Evolutionary conservation across 805 yeast species (phyloP).

Genomic region (Starmerella roubikii): DNA sequence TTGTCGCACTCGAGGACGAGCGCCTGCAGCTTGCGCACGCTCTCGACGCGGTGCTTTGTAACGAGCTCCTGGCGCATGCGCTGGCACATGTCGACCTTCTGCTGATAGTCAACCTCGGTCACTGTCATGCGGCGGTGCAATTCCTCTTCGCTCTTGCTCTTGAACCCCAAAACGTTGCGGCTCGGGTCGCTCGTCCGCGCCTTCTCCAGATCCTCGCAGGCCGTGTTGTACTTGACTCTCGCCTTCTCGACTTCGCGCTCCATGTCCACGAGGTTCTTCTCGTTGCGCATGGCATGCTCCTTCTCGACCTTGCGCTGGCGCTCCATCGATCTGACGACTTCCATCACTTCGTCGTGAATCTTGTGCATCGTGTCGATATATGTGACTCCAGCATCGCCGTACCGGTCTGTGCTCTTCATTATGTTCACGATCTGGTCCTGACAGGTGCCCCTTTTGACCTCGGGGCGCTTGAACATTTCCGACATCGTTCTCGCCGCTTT

Average conservation of each 20-base stretch:
- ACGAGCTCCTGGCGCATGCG: slow-evolving; percentile 61
- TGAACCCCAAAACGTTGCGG: slow-evolving; percentile 66
- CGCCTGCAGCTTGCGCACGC: slow-evolving; percentile 56
- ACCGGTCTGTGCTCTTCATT: slow-evolving; percentile 63
- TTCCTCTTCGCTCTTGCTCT: slow-evolving; percentile 87
- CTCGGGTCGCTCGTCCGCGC: slow-evolving; percentile 69
- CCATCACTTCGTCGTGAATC: slow-evolving; percentile 72
- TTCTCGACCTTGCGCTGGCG: slow-evolving; percentile 62
- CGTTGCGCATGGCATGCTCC: slow-evolving; percentile 69
- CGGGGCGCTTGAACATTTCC: slow-evolving; percentile 35
- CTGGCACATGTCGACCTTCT: slow-evolving; percentile 58
- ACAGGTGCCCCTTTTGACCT: slow-evolving; percentile 51
- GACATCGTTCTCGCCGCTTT: slow-evolving; percentile 51
- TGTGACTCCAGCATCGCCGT: slow-evolving; percentile 56
- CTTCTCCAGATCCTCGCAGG: slow-evolving; percentile 79
- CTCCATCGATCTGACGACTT: slow-evolving; percentile 56
- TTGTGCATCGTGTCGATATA: slow-evolving; percentile 67
- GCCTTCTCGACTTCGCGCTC: slow-evolving; percentile 82
- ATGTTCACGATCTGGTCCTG: slow-evolving; percentile 51
- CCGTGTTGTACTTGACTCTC: slow-evolving; percentile 55
- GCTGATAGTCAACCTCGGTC: slow-evolving; percentile 79
- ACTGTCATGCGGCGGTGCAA: slow-evolving; percentile 60
- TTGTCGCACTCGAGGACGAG: slow-evolving; percentile 76
- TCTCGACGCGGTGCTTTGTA: slow-evolving; percentile 61
- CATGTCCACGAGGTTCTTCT: slow-evolving; percentile 73